phyloP scores from a whole-genome alignment of 2,329 filamentous ascomycete species.

The Fusarium temperatum region DNA sequence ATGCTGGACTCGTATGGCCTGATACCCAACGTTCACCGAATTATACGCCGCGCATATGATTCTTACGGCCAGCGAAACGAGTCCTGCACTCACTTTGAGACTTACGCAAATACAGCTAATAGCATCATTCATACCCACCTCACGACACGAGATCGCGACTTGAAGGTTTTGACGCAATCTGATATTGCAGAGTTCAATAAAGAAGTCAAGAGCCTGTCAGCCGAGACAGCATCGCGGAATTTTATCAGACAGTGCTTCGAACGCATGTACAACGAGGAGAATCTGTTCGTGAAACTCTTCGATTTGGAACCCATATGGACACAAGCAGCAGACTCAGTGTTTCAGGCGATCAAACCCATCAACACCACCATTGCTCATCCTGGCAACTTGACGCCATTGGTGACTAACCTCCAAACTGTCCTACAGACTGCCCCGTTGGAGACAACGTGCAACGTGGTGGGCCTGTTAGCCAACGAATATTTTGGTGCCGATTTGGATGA shows the following conservation, averaged over 20 bases:
- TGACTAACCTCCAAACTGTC: conserved; percentile 58
- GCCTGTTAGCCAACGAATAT: conserved; percentile 68
- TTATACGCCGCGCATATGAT: conserved; percentile 62
- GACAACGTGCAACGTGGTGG: conserved; percentile 63
- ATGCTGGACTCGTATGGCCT: conserved; percentile 65
- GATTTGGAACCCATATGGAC: conserved; percentile 64
- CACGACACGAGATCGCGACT: conserved; percentile 61
- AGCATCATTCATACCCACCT: conserved; percentile 65
- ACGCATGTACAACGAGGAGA: conserved; percentile 63
- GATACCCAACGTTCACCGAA: conserved; percentile 64
- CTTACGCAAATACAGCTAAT: conserved; percentile 63
- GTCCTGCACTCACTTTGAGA: conserved; percentile 56
- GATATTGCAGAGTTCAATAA: conserved; percentile 64
- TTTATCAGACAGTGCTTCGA: conserved; percentile 69
- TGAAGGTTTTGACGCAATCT: conserved; percentile 62
- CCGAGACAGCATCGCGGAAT: conserved; percentile 65
- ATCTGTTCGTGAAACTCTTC: conserved; percentile 65
- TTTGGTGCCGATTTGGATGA: conserved; percentile 65
- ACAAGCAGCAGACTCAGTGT: conserved; percentile 59
- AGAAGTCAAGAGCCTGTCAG: conserved; percentile 58
- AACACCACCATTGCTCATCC: conserved; percentile 63
- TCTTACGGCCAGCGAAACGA: conserved; percentile 57
- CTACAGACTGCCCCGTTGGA: conserved; percentile 59
- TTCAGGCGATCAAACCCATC: conserved; percentile 58
- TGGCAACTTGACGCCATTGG: conserved; percentile 63